These are phyloP conservation scores for Dillenia suffruticosa DNA, from an alignment of 164 flowering plant genomes.

Conservation along the genomic window DNA sequence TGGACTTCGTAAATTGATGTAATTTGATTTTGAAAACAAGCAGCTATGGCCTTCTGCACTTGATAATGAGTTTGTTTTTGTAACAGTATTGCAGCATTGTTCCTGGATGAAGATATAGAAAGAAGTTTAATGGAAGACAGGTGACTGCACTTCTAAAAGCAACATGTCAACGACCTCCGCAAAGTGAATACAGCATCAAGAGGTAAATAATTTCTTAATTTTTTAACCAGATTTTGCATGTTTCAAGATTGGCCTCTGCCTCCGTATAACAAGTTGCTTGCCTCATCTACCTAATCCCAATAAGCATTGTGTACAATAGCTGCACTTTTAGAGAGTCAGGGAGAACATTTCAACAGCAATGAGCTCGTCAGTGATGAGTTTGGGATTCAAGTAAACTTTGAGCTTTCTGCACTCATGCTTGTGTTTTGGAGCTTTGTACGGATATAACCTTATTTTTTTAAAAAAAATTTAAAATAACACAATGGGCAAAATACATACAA, in stretches of 20 bases:
- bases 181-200: constrained; percentile 30
- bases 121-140: constrained; percentile 64
- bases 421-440: too few relatives aligned
- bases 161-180: constrained; percentile 55
- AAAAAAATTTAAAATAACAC: too few relatives aligned
- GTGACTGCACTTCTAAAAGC: constrained; percentile 52
- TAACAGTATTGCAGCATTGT: constrained; percentile 56
- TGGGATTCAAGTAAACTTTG: constrained; percentile 45
- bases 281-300: too few relatives aligned
- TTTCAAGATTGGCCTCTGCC: not conserved
- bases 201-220: constrained; percentile 10
- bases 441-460: too few relatives aligned
- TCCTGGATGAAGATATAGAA: constrained; percentile 54
- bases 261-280: not conserved
- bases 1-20: not conserved
- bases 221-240: not conserved
- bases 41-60: not conserved
- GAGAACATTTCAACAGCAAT: constrained; percentile 23
- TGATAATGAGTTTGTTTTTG: not conserved
- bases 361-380: constrained; percentile 42
- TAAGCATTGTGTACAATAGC: not conserved
- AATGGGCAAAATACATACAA: too few relatives aligned
- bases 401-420: constrained; percentile 50
- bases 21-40: too few relatives aligned
- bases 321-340: constrained; percentile 35